Base-by-base conservation (phyloP, 2,329 filamentous ascomycete species). In the Aureobasidium leucospermi region DNA sequence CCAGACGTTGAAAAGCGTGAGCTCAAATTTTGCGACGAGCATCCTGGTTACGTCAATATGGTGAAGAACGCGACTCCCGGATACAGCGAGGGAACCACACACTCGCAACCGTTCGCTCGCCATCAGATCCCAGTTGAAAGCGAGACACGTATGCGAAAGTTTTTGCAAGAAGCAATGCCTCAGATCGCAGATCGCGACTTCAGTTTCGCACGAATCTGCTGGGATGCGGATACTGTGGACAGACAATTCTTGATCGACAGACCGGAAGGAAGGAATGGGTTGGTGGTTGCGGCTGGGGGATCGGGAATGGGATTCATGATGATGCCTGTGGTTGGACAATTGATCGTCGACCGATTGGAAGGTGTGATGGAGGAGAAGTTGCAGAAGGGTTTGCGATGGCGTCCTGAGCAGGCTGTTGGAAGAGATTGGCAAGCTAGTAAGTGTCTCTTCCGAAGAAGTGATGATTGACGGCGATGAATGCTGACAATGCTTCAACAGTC, bases 221-320 rank as follows among this genome's bases (percentile, higher is more conserved):
- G 81, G 81, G 81, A 81, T 64, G 76, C 79, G 0, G 81, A 83
- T 64, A 83, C 81, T 0, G 74, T 77, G 0, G 79, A 84, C 65
- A 74, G 79, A 2, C 71, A 77, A 19, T 83, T 82, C 58, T 66
- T 84, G 23, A 80, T 84, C 16, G 76, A 77, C 58, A 68, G 69
- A 38, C 79, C 82, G 66, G 78, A 79, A 0, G 68, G 74, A 8
- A 68, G 74, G 48, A 60, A 66, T 34, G 75, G 72, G 16, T 65
- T 81, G 29, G 66, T 79, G 1, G 64, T 83, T n/a, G 80, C 77
- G 3, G 74, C 78, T 7, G 80, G 80, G 4, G 81, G 74, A 0
- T 79, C 76, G 19, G 80, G 79, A 0, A 78, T 82, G 64, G 80
- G 77, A 2, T 82, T 80, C 62, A 81, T 79, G 74, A 76, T 79